phyloP scores from a whole-genome alignment of 345 rosid species.

The Isatis tinctoria region DNA sequence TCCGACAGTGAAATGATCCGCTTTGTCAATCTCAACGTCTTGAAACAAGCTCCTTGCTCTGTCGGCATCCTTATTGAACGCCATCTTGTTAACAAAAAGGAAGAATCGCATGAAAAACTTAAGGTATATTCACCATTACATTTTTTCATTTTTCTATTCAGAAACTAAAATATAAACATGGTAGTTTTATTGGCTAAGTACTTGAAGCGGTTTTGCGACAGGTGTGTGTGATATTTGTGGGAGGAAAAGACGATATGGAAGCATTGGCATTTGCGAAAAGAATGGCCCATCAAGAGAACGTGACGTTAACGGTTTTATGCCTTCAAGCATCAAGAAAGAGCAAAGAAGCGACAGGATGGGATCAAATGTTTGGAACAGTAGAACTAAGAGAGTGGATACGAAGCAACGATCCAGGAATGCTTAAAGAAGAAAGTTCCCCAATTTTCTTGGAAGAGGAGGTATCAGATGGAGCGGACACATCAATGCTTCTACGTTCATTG shows the following conservation, averaged over 20 bases:
- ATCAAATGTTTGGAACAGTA: background rate
- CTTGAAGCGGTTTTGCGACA: background rate
- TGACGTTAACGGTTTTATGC: conserved; percentile 30
- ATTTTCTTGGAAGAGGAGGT: conserved; percentile 29
- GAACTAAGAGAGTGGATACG: conserved; percentile 26
- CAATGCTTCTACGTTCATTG: conserved; percentile 33
- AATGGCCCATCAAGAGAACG: conserved; percentile 29
- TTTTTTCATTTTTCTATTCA: too few species aligned
- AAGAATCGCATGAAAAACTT: background rate
- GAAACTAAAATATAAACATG: too few species aligned
- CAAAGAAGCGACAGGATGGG: background rate
- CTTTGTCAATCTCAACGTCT: too few species aligned
- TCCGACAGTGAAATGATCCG: too few species aligned
- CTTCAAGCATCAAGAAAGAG: background rate
- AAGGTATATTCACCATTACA: conserved; percentile 3
- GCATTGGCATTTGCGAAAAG: conserved; percentile 41
- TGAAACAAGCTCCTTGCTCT: too few species aligned
- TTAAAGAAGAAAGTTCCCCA: background rate
- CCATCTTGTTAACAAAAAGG: background rate
- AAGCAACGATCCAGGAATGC: background rate
- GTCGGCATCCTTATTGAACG: conserved; percentile 20
- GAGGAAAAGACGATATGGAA: conserved; percentile 55
- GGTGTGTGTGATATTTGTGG: conserved; percentile 38
- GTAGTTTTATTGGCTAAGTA: background rate
- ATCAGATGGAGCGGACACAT: conserved; percentile 38